Evolutionary conservation across 1,284 basidiomycete species (phyloP).

Genomic region (Puccinia triticina): DNA sequence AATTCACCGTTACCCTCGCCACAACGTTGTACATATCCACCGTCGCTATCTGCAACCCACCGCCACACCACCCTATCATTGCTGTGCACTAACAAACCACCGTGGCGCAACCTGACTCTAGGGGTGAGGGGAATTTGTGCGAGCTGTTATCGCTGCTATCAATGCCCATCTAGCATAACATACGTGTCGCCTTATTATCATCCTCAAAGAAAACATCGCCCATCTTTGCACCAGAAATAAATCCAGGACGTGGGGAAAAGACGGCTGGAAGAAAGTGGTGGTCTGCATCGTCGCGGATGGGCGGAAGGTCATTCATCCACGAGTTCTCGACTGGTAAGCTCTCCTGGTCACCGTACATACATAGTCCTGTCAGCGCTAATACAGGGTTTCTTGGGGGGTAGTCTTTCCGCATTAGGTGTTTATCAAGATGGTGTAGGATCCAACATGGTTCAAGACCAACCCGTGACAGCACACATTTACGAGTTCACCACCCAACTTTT

Average conservation of each 20-base stretch:
- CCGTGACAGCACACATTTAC: conserved; percentile 90
- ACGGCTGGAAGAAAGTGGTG: conserved; percentile 97
- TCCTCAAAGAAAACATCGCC: conserved; percentile 61
- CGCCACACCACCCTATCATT: too few relatives aligned
- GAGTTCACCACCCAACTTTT: conserved; percentile 93
- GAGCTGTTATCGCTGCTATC: too few relatives aligned
- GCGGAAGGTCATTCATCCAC: conserved; percentile 84
- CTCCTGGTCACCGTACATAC: conserved; percentile 42
- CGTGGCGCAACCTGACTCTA: too few relatives aligned
- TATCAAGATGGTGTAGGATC: conserved; percentile 78
- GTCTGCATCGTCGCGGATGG: conserved; percentile 96
- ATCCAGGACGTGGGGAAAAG: conserved; percentile 90
- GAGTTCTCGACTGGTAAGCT: conserved; percentile 81
- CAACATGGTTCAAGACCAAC: conserved; percentile 80
- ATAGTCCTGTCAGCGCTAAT: too few relatives aligned
- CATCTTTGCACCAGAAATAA: conserved; percentile 89
- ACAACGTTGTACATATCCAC: too few relatives aligned
- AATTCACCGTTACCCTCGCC: too few relatives aligned
- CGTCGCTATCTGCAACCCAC: too few relatives aligned
- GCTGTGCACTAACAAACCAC: too few relatives aligned
- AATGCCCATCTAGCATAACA: too few relatives aligned
- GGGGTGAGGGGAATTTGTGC: too few relatives aligned
- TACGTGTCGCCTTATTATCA: conserved; percentile 62
- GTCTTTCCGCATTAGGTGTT: conserved; percentile 63
- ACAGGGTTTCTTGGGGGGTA: background rate